Conservation (phyloP, 345 rosid genomes). For the Linum tenue region DNA sequence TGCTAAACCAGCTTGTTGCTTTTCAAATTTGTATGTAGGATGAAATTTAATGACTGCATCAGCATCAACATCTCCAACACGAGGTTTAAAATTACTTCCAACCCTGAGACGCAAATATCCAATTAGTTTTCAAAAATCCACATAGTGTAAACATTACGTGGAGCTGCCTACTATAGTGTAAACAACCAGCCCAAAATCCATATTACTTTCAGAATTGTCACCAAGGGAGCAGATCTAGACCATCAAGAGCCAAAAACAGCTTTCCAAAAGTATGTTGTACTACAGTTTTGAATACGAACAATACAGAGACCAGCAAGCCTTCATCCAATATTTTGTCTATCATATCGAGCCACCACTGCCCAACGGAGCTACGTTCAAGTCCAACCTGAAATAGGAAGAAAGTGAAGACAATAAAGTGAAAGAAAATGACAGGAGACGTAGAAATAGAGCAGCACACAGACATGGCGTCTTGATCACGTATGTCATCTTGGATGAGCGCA, state of each 20-base stretch:
- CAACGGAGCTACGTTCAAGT: constrained; percentile 90
- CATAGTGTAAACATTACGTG: no score
- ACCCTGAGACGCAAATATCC: constrained; percentile 39
- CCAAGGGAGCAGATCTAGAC: no score
- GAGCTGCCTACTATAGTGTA: no score
- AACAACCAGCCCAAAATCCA: no score
- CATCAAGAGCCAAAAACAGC: not conserved
- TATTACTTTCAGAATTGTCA: no score
- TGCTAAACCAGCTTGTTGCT: constrained; percentile 79
- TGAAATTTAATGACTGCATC: constrained; percentile 89
- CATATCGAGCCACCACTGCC: constrained; percentile 89
- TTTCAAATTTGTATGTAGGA: constrained; percentile 96
- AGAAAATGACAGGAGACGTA: not conserved
- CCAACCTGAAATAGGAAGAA: constrained; percentile 56
- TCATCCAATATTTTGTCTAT: constrained; percentile 82
- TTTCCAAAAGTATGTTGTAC: not conserved
- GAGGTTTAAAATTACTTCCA: constrained; percentile 66
- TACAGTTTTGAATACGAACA: constrained; percentile 35
- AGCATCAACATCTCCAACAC: constrained; percentile 92
- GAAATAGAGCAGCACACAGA: not conserved
- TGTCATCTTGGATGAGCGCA: not conserved
- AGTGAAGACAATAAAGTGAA: not conserved
- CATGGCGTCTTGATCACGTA: not conserved
- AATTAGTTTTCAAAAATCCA: no score
- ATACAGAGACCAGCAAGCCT: constrained; percentile 78